Base-by-base conservation (phyloP, 805 yeast genomes). In the Yarrowia hollandica region DNA sequence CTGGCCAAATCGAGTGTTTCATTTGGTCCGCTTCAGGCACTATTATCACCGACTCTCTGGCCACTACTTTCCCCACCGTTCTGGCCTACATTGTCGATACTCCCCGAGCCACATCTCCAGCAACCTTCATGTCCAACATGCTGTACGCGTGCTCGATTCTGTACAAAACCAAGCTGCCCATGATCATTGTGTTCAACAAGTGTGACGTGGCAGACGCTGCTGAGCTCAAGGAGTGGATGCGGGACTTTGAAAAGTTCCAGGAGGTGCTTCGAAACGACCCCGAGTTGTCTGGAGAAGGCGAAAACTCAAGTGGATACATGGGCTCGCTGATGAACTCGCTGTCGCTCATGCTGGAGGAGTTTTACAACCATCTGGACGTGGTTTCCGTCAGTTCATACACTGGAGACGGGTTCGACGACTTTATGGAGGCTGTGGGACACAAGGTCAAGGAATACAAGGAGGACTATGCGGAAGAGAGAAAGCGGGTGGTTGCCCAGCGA, bases 21-120 rank as follows among this genome's bases (percentile, higher is more conserved):
- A 90, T 94, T 39, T 94, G 99, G 99, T 85, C 95, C 44, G 99
- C 99, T 0, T 88, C 96, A 19, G 99, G 99, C 11, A 82, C 97
- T 19, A 94, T 94, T 63, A 87, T 94, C 61, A 92, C 98, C 0
- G 99, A 94, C 70, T 90, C 97, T 0, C 88, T 94, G 74, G 99
- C 98, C 0, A 86, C 96, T 0, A 83, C 95, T 4, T 89, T 90
- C 71, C 99, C 99, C 15, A 94, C 99, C 0, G 89, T 94, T 23
- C 82, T 94, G 63, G 98, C 98, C 0, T 94, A 94, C 71, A 85
- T 94, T 63, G 94, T 94, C 23, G 99, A 94, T 69, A 94, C 99
- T 0, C 99, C 99, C 54, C 80, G 99, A 70, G 87, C 91, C 62
- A 77, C 96, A 1, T 85, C 95, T 1, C 99, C 99, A 39, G 88